phyloP scores from a whole-genome alignment of 163 green algal genomes.

The Scenedesmus sp. region DNA sequence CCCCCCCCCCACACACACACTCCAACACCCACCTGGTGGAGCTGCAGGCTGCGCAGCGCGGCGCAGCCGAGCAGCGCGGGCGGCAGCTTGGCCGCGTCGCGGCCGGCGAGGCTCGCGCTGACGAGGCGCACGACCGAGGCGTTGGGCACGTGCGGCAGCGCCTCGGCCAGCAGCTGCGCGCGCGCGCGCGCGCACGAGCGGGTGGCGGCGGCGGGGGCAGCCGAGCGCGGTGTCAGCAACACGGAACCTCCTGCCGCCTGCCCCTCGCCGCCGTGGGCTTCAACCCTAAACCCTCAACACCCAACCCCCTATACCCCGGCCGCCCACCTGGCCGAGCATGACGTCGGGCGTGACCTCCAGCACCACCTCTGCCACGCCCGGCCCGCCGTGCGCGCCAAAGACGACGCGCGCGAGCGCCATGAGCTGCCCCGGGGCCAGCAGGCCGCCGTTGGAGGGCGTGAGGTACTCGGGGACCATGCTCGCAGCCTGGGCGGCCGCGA shows the following conservation, averaged over 20 bases:
- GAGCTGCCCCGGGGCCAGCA: constrained; percentile 45
- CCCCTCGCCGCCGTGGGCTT: too few relatives aligned
- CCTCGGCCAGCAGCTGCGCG: constrained; percentile 21
- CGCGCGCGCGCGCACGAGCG: background rate
- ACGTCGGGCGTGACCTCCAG: constrained; percentile 39
- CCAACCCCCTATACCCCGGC: too few relatives aligned
- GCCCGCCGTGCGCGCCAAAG: constrained; percentile 12
- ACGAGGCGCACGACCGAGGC: background rate
- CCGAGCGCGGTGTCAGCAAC: background rate
- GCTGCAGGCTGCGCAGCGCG: constrained; percentile 18
- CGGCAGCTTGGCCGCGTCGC: background rate
- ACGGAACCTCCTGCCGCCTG: too few relatives aligned
- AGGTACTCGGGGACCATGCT: constrained; percentile 48
- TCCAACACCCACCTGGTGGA: constrained; percentile 8
- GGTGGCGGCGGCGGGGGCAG: background rate
- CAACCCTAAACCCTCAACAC: background rate
- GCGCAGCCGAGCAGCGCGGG: constrained; percentile 22
- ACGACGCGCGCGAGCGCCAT: constrained; percentile 5
- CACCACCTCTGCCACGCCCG: constrained; percentile 13
- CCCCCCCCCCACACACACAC: background rate
- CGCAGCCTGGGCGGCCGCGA: constrained; percentile 24
- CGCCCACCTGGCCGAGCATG: constrained; percentile 35
- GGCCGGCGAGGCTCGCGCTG: background rate
- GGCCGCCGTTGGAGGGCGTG: constrained; percentile 34
- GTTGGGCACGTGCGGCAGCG: constrained; percentile 12